Base-by-base conservation (phyloP, 2,329 filamentous ascomycete species). In the Sordariomycetes sp. region DNA sequence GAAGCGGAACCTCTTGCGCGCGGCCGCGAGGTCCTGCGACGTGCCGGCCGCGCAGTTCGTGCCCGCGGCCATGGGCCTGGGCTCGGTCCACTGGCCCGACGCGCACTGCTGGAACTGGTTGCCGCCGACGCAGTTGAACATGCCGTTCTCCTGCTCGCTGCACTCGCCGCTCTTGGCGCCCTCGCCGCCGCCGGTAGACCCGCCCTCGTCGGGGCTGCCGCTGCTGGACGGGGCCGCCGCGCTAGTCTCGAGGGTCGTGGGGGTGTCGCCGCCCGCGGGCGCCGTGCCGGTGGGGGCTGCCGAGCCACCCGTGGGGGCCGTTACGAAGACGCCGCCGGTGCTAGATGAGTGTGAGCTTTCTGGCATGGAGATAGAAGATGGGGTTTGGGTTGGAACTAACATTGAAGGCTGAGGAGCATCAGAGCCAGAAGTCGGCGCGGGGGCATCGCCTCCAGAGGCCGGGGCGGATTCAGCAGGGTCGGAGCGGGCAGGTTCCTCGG, bases 31-130 rank as follows among this genome's bases (percentile, higher is more conserved):
- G 20, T 62, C 58, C 22, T 65, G 62, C 22, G 59, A 60, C 40
- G 64, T 60, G 56, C 67, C 69, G 24, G 65, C 62, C 59, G 67
- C 62, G 69, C 83, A 86, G 32, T 70, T 69, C 16, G 79, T 84
- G 43, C 83, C 83, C 1, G 72, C 62, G 1, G 82, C 76, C 74
- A 85, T 75, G 40, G 69, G 64, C 60, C 79, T 72, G 46, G 73
- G 61, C 6, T 63, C 65, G 20, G 78, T 76, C 83, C 83, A 86
- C 58, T 68, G 63, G 6, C 82, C 82, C 16, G 74, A 78, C n/a
- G 80, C 82, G 63, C 83, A 86, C 59, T 81, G 81, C 70, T 86
- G 82, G 74, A 83, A 86, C 55, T 76, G 72, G 25, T 68, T 70
- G 55, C 81, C 81, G 20, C 70, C 73, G 28, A 83, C 70, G 66